These are phyloP conservation scores for Neospermospora avenae DNA, from an alignment of 2,329 filamentous ascomycete genomes.

Conservation along the genomic window DNA sequence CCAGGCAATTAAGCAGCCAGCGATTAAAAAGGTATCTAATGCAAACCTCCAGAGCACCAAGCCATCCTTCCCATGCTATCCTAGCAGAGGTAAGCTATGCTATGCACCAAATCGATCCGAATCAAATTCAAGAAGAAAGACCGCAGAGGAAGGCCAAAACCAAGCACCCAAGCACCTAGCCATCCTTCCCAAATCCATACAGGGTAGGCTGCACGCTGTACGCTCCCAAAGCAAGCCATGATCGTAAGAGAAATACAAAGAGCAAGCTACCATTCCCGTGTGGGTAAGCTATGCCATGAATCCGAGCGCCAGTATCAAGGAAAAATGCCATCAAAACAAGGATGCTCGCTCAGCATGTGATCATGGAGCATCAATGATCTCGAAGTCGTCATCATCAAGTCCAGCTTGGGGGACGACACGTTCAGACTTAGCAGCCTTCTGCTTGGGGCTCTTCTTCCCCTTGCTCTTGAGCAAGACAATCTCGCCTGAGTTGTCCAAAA, in stretches of 20 bases:
- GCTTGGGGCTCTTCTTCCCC: constrained; percentile 32
- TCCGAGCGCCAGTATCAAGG: constrained; percentile 18
- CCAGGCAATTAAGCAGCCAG: not conserved
- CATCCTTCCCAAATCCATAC: constrained; percentile 30
- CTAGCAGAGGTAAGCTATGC: constrained; percentile 27
- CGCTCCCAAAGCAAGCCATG: constrained; percentile 9
- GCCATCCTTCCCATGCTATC: constrained; percentile 27
- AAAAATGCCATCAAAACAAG: constrained; percentile 11
- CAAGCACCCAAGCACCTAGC: constrained; percentile 19
- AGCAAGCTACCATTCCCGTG: constrained; percentile 27
- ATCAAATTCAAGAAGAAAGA: not conserved
- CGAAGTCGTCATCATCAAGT: constrained; percentile 34
- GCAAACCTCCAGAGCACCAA: constrained; percentile 14
- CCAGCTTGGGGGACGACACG: constrained; percentile 6
- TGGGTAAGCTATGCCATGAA: constrained; percentile 28
- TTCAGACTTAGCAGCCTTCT: constrained; percentile 22
- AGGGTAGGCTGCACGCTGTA: constrained; percentile 22
- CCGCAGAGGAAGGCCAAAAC: not conserved
- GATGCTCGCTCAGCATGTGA: not conserved
- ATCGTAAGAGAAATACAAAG: constrained; percentile 6
- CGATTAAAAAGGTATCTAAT: constrained; percentile 9
- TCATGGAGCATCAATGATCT: constrained; percentile 30
- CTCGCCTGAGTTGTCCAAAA: constrained; percentile 35
- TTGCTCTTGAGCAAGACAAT: constrained; percentile 23
- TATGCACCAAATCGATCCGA: constrained; percentile 4